Percentiles rank a stretch among this genome's conserved stretches.
Conservation (phyloP, 2,329 filamentous ascomycete genomes). For the Verticillium zaregamsianum region DNA sequence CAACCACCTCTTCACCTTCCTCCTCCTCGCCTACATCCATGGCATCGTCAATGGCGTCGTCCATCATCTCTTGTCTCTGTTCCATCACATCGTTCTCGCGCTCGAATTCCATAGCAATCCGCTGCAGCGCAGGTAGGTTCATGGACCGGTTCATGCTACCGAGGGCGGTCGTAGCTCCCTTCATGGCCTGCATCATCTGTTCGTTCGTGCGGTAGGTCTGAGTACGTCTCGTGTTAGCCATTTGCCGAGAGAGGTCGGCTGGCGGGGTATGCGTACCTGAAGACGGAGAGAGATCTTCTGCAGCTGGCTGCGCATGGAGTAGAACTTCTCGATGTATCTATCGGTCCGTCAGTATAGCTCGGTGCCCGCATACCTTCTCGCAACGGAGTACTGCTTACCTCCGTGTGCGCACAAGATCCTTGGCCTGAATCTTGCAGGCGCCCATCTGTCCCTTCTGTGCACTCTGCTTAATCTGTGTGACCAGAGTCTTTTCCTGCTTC, state of each 20-base stretch:
- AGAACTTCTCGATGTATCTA: slow-evolving; percentile 97
- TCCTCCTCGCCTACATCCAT: slow-evolving; percentile 88
- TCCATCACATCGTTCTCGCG: slow-evolving; percentile 99
- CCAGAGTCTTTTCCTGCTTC: slow-evolving; percentile 97
- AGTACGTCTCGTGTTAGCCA: not conserved
- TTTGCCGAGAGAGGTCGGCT: not conserved
- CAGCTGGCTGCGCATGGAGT: slow-evolving; percentile 93
- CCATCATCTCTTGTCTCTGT: slow-evolving; percentile 99
- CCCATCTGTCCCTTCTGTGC: slow-evolving; percentile 98
- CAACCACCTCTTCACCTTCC: slow-evolving; percentile 94
- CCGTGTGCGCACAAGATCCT: slow-evolving; percentile 89
- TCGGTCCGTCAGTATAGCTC: not conserved
- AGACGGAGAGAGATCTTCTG: slow-evolving; percentile 94
- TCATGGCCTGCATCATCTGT: slow-evolving; percentile 99
- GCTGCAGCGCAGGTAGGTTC: slow-evolving; percentile 91
- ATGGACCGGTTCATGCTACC: slow-evolving; percentile 97
- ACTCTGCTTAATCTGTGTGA: slow-evolving; percentile 95
- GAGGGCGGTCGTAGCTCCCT: slow-evolving; percentile 86
- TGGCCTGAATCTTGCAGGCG: slow-evolving; percentile 97
- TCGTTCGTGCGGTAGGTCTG: slow-evolving; percentile 97
- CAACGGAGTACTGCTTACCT: slow-evolving; percentile 40
- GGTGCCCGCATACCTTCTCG: too few species aligned
- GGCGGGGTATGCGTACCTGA: slow-evolving; percentile 55
- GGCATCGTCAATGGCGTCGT: slow-evolving; percentile 95
- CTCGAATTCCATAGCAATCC: slow-evolving; percentile 99